phyloP scores from a whole-genome alignment of 2,329 filamentous ascomycete species.

The Cladosporium halotolerans region DNA sequence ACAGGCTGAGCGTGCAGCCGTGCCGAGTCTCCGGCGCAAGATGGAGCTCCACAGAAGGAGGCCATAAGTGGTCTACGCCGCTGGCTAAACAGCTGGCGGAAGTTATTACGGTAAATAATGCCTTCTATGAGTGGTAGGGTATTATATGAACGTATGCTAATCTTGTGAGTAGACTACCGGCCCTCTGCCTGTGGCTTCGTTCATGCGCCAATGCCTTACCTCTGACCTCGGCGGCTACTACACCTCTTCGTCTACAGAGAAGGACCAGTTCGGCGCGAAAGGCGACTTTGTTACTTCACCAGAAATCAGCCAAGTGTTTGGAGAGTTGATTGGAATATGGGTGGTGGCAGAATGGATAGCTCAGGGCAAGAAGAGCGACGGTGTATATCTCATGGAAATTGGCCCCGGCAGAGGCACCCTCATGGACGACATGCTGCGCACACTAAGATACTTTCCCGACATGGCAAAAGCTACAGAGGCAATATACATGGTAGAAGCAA shows the following conservation, averaged over 20 bases:
- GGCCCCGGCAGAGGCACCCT: slow-evolving; percentile 90
- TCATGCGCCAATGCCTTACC: slow-evolving; percentile 98
- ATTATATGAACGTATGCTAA: not conserved
- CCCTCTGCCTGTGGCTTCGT: slow-evolving; percentile 83
- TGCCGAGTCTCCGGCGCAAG: slow-evolving; percentile 30
- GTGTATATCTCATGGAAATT: slow-evolving; percentile 86
- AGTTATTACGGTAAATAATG: slow-evolving; percentile 67
- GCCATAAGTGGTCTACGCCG: slow-evolving; percentile 75
- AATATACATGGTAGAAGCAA: slow-evolving; percentile 96
- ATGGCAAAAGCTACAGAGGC: slow-evolving; percentile 72
- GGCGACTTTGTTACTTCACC: slow-evolving; percentile 97
- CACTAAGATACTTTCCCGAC: slow-evolving; percentile 73
- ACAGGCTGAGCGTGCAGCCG: slow-evolving; percentile 3
- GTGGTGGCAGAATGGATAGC: slow-evolving; percentile 94
- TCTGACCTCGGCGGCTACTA: slow-evolving; percentile 90
- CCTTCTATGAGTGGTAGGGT: not conserved
- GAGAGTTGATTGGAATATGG: slow-evolving; percentile 91
- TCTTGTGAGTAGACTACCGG: slow-evolving; percentile 61
- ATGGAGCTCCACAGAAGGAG: slow-evolving; percentile 35
- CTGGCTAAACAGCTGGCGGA: slow-evolving; percentile 80
- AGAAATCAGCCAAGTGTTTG: slow-evolving; percentile 95
- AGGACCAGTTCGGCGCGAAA: slow-evolving; percentile 84
- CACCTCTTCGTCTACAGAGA: slow-evolving; percentile 62
- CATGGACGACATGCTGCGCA: slow-evolving; percentile 93
- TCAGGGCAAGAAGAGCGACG: slow-evolving; percentile 66